phyloP scores from a whole-genome alignment of 768 basidiomycete genomes.

The Psilocybe azurescens region DNA sequence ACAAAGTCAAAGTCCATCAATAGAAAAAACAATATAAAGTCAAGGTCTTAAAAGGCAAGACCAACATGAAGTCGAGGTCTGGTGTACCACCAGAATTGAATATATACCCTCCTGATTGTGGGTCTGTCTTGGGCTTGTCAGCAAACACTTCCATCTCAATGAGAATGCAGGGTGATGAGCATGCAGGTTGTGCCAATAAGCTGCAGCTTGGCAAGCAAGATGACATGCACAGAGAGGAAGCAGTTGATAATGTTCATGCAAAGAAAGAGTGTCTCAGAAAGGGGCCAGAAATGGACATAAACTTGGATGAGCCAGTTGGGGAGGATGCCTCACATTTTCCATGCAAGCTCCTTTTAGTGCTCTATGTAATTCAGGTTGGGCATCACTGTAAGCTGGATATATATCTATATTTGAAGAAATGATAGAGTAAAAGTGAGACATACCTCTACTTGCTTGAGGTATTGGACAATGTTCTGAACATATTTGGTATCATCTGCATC shows the following conservation, averaged over 20 bases:
- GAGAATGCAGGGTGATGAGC: constrained; percentile 63
- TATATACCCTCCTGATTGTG: too few relatives aligned
- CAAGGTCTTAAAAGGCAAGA: too few relatives aligned
- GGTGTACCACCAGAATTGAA: too few relatives aligned
- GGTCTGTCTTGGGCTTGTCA: too few relatives aligned
- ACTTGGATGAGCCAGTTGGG: constrained; percentile 98
- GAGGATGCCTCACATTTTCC: constrained; percentile 95
- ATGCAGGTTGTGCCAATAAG: constrained; percentile 94
- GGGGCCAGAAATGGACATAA: constrained; percentile 88
- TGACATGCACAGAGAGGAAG: constrained; percentile 73
- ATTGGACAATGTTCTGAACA: constrained; percentile 90
- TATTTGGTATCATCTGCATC: constrained; percentile 95
- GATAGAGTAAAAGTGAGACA: constrained; percentile 17
- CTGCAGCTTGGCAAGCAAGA: constrained; percentile 93
- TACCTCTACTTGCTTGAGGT: constrained; percentile 91
- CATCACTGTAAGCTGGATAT: constrained; percentile 69
- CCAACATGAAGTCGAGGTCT: too few relatives aligned
- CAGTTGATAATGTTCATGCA: constrained; percentile 92
- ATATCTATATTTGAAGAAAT: not conserved
- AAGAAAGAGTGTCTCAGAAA: constrained; percentile 95
- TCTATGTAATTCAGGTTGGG: constrained; percentile 96
- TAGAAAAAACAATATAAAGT: too few relatives aligned
- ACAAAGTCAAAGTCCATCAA: too few relatives aligned
- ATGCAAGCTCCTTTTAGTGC: constrained; percentile 90
- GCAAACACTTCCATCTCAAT: too few relatives aligned